A percentile compares a stretch with the other conserved stretches of the same genome.
phyloP scores from a whole-genome alignment of 108 stramenopile genomes.

The Aurantiochytrium sp. region DNA sequence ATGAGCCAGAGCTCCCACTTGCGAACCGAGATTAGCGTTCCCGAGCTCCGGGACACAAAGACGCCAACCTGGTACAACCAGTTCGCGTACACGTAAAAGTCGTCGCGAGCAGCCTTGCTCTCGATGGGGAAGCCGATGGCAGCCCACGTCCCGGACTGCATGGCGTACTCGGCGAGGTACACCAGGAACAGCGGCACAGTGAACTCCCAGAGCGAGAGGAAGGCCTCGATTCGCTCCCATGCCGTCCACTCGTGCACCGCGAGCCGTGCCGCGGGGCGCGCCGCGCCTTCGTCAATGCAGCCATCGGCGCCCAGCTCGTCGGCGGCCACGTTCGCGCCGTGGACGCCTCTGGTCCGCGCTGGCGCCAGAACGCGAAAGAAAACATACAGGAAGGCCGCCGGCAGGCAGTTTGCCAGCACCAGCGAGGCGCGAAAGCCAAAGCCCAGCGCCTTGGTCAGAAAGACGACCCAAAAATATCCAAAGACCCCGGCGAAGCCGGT shows the following conservation, averaged over 20 bases:
- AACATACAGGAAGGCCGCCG: background rate
- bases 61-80: conserved; percentile 76
- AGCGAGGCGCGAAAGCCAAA: background rate
- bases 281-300: too few species aligned
- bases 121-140: conserved; percentile 71
- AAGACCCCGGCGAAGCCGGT: conserved; percentile 60
- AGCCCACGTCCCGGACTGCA: conserved; percentile 69
- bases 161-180: conserved; percentile 68
- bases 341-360: background rate
- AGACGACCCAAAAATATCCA: conserved; percentile 39
- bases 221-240: background rate
- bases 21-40: conserved; percentile 53
- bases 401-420: background rate
- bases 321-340: too few species aligned
- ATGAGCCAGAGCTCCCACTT: conserved; percentile 64
- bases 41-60: conserved; percentile 66
- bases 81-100: conserved; percentile 67
- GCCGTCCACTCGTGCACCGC: background rate
- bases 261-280: too few species aligned
- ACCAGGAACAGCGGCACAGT: conserved; percentile 62
- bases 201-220: background rate
- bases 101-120: conserved; percentile 41
- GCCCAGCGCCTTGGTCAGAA: background rate
- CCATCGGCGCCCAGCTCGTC: too few species aligned
- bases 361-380: background rate